These are phyloP conservation scores for Anisodus acutangulus DNA, from an alignment of 257 asterid genomes.

Conservation along the genomic window DNA sequence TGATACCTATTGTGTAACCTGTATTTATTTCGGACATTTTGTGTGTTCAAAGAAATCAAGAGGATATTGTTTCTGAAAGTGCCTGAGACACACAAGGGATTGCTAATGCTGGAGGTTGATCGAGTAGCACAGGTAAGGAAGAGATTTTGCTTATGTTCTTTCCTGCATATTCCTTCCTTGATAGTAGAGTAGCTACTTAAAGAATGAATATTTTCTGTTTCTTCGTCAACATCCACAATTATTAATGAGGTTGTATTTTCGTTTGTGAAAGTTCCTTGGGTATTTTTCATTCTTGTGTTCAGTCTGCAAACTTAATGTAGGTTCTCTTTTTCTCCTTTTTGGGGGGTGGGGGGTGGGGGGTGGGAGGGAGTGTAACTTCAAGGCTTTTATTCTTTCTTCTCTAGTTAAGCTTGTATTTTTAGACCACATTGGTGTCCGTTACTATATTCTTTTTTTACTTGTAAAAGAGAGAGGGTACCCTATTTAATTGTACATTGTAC, in stretches of 20 bases:
- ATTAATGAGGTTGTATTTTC: not conserved
- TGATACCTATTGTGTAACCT: not conserved
- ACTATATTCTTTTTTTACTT: not conserved
- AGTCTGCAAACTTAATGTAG: not conserved
- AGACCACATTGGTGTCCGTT: no score
- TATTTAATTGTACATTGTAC: not conserved
- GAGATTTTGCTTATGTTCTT: not conserved
- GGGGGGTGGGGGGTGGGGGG: conserved; percentile 12
- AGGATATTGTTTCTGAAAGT: conserved; percentile 80
- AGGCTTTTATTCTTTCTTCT: not conserved
- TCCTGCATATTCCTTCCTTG: conserved; percentile 19
- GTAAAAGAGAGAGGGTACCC: not conserved
- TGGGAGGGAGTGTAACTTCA: conserved; percentile 14
- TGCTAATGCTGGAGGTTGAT: conserved; percentile 79
- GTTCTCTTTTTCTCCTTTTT: not conserved
- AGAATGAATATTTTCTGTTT: conserved; percentile 15
- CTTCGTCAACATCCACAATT: conserved; percentile 10
- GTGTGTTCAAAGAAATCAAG: conserved; percentile 67
- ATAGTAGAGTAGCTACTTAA: conserved; percentile 22
- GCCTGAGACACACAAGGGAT: conserved; percentile 82
- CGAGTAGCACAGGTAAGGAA: conserved; percentile 78
- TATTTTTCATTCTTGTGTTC: conserved; percentile 24
- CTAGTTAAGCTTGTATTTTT: not conserved
- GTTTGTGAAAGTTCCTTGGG: conserved; percentile 15
- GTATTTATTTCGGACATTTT: conserved; percentile 6